A percentile compares a stretch with the other conserved stretches of the same genome.
Conservation (phyloP, 2,329 filamentous ascomycete genomes). For the Ophiostoma pallidulum region DNA sequence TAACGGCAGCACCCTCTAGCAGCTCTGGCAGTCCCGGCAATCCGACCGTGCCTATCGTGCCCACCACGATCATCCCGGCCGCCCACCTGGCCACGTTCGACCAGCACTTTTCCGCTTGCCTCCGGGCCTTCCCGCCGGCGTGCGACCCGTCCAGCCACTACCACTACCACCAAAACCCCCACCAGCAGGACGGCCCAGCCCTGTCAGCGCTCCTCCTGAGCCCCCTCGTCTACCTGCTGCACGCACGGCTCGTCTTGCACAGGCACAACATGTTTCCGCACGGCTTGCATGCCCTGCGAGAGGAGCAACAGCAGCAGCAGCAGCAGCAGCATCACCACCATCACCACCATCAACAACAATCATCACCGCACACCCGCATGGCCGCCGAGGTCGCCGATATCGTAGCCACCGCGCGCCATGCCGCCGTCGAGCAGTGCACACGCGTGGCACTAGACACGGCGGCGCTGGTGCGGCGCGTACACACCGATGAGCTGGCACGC, state of each 20-base stretch:
- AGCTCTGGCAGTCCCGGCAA: neutral
- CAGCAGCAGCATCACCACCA: neutral
- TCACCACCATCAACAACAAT: neutral
- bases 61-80: slow-evolving; percentile 43
- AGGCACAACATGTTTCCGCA: slow-evolving; percentile 73
- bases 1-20: neutral
- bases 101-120: slow-evolving; percentile 65
- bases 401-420: slow-evolving; percentile 50
- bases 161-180: slow-evolving; percentile 15
- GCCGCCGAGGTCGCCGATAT: too few relatives aligned
- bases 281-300: neutral
- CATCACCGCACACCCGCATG: slow-evolving; percentile 24
- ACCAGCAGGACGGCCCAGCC: slow-evolving; percentile 19
- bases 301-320: neutral
- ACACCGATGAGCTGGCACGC: slow-evolving; percentile 40
- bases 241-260: slow-evolving; percentile 75
- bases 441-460: slow-evolving; percentile 69
- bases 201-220: slow-evolving; percentile 67
- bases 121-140: slow-evolving; percentile 63
- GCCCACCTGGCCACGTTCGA: slow-evolving; percentile 71
- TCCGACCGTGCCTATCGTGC: neutral
- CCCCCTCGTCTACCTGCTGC: slow-evolving; percentile 69
- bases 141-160: slow-evolving; percentile 57
- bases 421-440: slow-evolving; percentile 70
- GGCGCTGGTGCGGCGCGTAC: slow-evolving; percentile 58